These are phyloP conservation scores for Saccharomycopsis hybrid DNA, from an alignment of 1,139 yeast species.

Conservation along the genomic window DNA sequence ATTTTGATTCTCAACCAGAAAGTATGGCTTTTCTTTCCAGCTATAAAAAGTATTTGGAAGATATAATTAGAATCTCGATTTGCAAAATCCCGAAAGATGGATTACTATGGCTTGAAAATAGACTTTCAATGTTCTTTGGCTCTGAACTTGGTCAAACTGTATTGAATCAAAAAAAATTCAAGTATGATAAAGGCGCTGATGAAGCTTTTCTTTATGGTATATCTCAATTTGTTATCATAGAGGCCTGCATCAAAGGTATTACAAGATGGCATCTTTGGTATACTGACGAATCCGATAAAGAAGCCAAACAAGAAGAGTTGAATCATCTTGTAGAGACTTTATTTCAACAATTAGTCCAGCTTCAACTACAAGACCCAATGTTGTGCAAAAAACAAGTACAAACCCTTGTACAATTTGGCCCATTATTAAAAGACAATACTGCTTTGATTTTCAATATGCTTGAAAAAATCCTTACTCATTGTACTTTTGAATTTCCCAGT, in stretches of 20 bases:
- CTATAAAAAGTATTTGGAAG: slow-evolving; percentile 81
- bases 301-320: slow-evolving; percentile 48
- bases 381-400: slow-evolving; percentile 82
- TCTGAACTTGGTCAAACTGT: slow-evolving; percentile 68
- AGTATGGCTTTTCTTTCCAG: slow-evolving; percentile 69
- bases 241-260: slow-evolving; percentile 85
- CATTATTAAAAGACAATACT: slow-evolving; percentile 64
- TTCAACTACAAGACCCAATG: slow-evolving; percentile 75
- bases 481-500: slow-evolving; percentile 73
- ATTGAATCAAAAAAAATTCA: slow-evolving; percentile 48
- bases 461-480: slow-evolving; percentile 66
- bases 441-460: slow-evolving; percentile 68
- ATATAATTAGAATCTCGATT: slow-evolving; percentile 79
- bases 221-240: slow-evolving; percentile 81
- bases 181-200: slow-evolving; percentile 49
- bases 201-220: slow-evolving; percentile 71
- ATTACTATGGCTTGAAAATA: slow-evolving; percentile 69
- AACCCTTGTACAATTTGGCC: slow-evolving; percentile 95
- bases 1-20: slow-evolving; percentile 85
- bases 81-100: slow-evolving; percentile 85
- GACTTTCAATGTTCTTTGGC: slow-evolving; percentile 67
- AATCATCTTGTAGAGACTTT: slow-evolving; percentile 63
- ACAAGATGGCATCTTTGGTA: slow-evolving; percentile 98
- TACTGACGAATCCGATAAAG: slow-evolving; percentile 36
- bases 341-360: slow-evolving; percentile 69